Conservation (phyloP, 139 green algal species). For the Auxenochlorella protothecoides region DNA sequence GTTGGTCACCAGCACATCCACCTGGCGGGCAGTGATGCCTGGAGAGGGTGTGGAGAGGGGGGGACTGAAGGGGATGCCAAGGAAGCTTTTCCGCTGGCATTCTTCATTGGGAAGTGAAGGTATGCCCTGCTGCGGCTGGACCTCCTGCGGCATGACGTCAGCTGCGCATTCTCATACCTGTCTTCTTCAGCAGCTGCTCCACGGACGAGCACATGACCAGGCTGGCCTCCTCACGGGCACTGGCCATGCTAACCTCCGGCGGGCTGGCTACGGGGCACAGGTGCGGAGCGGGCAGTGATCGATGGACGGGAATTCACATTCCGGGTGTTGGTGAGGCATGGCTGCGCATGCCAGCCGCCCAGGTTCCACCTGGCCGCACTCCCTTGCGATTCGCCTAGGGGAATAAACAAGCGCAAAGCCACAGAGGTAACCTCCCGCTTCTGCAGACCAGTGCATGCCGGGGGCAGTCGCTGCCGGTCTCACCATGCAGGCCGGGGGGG, state of each 20-base stretch:
- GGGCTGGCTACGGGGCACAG: slow-evolving; percentile 1
- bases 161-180: slow-evolving; percentile 17
- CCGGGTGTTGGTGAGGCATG: too few species aligned
- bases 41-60: not conserved
- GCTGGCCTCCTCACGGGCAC: slow-evolving; percentile 78
- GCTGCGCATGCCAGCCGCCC: too few species aligned
- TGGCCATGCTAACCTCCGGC: slow-evolving; percentile 54
- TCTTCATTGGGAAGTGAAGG: too few species aligned
- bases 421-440: too few species aligned
- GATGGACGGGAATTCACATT: too few species aligned
- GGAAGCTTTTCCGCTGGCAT: not conserved
- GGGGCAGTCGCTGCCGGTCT: too few species aligned
- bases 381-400: too few species aligned
- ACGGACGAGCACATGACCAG: slow-evolving; percentile 62
- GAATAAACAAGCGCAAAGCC: too few species aligned
- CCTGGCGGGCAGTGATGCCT: slow-evolving; percentile 39
- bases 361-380: too few species aligned
- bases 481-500: slow-evolving; percentile 30
- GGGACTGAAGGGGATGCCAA: not conserved
- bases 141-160: slow-evolving; percentile 17
- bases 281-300: too few species aligned
- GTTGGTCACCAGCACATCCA: slow-evolving; percentile 93
- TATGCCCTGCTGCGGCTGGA: not conserved
- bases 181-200: slow-evolving; percentile 44
- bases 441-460: too few species aligned